These are phyloP conservation scores for Gossypium gossypioides DNA, from an alignment of 441 rosid species.

Conservation along the genomic window DNA sequence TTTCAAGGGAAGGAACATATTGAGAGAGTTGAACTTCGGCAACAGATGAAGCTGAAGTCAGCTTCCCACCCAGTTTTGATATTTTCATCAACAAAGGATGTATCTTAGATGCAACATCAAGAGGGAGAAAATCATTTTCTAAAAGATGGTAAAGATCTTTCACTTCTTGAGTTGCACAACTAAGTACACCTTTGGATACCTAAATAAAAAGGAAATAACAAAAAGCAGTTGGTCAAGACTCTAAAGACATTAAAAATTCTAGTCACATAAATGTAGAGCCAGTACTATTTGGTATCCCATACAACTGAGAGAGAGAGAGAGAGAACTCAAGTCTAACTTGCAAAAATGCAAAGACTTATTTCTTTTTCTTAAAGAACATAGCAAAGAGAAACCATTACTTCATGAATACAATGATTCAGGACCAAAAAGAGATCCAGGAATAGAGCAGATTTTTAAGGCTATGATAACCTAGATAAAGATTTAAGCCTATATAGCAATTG, in stretches of 20 bases:
- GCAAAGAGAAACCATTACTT: not conserved
- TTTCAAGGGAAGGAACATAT: slow-evolving; percentile 75
- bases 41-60: slow-evolving; percentile 80
- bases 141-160: slow-evolving; percentile 86
- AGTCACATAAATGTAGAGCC: not conserved
- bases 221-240: slow-evolving; percentile 1
- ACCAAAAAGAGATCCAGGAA: not conserved
- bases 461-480: not conserved
- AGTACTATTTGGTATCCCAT: not conserved
- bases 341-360: not conserved
- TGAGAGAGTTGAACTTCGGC: slow-evolving; percentile 82
- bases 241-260: not conserved
- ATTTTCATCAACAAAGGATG: slow-evolving; percentile 69
- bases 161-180: slow-evolving; percentile 91
- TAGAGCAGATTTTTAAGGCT: not conserved
- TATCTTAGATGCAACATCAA: slow-evolving; percentile 71
- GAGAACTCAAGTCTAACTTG: not conserved
- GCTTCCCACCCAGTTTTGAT: slow-evolving; percentile 82
- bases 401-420: not conserved
- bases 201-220: slow-evolving; percentile 4
- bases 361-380: not conserved
- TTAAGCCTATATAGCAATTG: not conserved
- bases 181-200: slow-evolving; percentile 86
- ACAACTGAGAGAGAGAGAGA: not conserved
- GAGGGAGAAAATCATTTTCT: slow-evolving; percentile 82